Percentiles rank a stretch among this genome's conserved stretches.
phyloP scores from a whole-genome alignment of 257 asterid genomes.

The Solanum chilense region DNA sequence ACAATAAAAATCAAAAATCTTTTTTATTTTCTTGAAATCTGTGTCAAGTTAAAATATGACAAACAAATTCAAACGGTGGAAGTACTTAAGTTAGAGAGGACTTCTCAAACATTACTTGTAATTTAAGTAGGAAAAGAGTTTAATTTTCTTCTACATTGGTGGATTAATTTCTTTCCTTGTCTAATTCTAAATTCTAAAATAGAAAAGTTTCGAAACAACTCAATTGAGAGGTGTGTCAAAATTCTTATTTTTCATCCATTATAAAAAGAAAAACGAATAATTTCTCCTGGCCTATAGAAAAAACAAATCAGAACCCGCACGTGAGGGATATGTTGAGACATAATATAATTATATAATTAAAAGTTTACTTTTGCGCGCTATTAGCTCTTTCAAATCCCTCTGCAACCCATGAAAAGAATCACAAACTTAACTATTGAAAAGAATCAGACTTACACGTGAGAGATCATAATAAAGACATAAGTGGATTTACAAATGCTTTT shows the following conservation, averaged over 20 bases:
- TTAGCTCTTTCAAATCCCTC: not conserved
- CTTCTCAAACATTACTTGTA: not conserved
- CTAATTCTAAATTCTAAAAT: not conserved
- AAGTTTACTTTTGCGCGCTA: not conserved
- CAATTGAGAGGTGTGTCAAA: not conserved
- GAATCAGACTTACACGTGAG: not conserved
- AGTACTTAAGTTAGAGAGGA: not conserved
- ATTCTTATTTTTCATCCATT: not conserved
- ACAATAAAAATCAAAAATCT: not conserved
- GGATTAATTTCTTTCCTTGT: slow-evolving; percentile 17
- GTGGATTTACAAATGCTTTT: not conserved
- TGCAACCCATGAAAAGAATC: not conserved
- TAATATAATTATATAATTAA: not conserved
- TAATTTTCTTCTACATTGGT: not conserved
- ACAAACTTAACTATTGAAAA: too few relatives aligned
- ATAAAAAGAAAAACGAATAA: not conserved
- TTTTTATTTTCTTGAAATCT: not conserved
- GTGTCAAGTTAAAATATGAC: not conserved
- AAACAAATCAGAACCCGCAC: not conserved
- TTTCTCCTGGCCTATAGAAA: not conserved
- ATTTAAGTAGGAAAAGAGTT: not conserved
- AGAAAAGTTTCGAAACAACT: not conserved
- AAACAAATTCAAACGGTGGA: not conserved
- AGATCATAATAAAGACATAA: not conserved
- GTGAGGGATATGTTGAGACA: not conserved